These are phyloP conservation scores for Pseudopediastrum boryanum DNA, from an alignment of 139 green algal species.

Conservation along the genomic window DNA sequence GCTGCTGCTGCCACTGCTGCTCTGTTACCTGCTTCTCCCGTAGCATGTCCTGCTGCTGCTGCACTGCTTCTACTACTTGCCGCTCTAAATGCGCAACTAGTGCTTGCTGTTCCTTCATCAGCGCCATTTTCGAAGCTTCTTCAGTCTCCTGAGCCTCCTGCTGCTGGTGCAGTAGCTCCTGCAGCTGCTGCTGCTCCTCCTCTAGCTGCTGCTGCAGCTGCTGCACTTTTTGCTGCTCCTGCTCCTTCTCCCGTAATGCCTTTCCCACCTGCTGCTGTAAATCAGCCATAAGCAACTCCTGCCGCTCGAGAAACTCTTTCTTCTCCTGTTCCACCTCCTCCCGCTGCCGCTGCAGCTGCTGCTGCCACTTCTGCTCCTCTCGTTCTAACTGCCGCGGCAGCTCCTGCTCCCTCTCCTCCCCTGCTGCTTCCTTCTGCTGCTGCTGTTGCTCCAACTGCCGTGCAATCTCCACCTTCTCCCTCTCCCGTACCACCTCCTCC, in stretches of 20 bases:
- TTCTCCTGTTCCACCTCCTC: not conserved
- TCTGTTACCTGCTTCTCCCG: no score
- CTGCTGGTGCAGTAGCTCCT: not conserved
- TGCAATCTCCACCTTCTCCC: not conserved
- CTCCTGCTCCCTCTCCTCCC: no score
- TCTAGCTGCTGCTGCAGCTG: conserved; percentile 1
- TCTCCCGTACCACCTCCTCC: not conserved
- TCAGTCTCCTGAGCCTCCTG: no score
- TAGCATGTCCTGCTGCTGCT: no score
- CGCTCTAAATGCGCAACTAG: no score
- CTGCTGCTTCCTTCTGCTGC: no score
- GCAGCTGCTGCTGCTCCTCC: not conserved
- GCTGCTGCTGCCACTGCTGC: not conserved
- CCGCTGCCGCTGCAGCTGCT: not conserved
- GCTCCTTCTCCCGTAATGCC: not conserved
- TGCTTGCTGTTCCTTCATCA: no score
- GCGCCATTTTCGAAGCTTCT: no score
- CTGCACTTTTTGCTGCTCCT: conserved; percentile 11
- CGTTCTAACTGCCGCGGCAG: not conserved
- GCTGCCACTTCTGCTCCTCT: not conserved
- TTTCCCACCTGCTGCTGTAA: not conserved
- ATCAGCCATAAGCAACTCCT: not conserved
- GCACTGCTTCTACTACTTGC: no score
- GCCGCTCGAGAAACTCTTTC: not conserved
- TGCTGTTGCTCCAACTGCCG: conserved; percentile 3